A percentile compares a stretch with the other conserved stretches of the same genome.
Conservation (phyloP, 768 basidiomycete genomes). For the Mycena latifolia region DNA sequence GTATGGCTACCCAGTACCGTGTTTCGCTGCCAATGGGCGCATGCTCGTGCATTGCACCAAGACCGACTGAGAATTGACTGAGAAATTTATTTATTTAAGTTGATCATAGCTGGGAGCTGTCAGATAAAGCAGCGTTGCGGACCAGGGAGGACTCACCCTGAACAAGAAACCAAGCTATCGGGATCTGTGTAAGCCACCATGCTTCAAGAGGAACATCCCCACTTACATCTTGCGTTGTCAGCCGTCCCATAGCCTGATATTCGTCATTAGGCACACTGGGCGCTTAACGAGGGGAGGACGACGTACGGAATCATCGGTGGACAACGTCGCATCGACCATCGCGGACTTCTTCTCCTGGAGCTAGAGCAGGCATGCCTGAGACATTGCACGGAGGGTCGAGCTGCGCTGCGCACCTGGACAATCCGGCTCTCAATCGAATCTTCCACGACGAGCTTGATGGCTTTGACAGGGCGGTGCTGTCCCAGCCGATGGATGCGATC, state of each 20-base stretch:
- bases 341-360: slow-evolving; percentile 98
- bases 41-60: no score
- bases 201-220: neutral
- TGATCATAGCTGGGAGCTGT: slow-evolving; percentile 19
- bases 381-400: neutral
- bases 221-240: slow-evolving; percentile 87
- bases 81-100: neutral
- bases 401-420: slow-evolving; percentile 68
- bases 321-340: slow-evolving; percentile 92
- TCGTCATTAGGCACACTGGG: slow-evolving; percentile 26
- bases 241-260: slow-evolving; percentile 87
- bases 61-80: no score
- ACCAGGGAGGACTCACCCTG: slow-evolving; percentile 52
- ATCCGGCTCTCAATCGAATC: slow-evolving; percentile 98
- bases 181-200: slow-evolving; percentile 24
- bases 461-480: slow-evolving; percentile 93
- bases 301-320: slow-evolving; percentile 81
- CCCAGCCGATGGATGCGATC: slow-evolving; percentile 97
- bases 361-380: slow-evolving; percentile 45
- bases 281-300: neutral
- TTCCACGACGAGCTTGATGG: slow-evolving; percentile 94
- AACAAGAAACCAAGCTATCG: slow-evolving; percentile 69
- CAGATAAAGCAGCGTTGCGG: neutral
- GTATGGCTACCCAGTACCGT: neutral
- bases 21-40: neutral